Evolutionary conservation across 306 rosid genomes (phyloP), one percentile per base, ranked within the genome.

Genomic region (Vigna reflexopilosa): DNA sequence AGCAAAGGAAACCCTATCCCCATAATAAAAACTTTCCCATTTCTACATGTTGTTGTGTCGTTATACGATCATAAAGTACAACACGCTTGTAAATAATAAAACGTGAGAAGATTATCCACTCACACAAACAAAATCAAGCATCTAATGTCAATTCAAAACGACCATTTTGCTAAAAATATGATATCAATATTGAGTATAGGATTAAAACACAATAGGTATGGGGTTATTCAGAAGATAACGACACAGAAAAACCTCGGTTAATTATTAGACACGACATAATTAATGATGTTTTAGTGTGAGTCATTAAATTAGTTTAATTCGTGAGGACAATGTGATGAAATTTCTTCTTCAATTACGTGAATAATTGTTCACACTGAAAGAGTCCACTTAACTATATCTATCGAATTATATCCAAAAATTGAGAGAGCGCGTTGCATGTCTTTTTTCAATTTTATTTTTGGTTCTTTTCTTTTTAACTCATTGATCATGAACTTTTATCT

Each of bases 101-200:
- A 20, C 14, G 40, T 57, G 22, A 75, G 7, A 28, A 75, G 17
- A 74, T 67, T 59, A 75, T 16, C 24, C 50, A 61, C 42, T 38
- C 61, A 7, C 20, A 65, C n/a, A 48, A 68, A 34, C 66, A 67
- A 15, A 67, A 56, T 7, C 24, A 73, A 34, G 22, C 56, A 81
- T 74, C 75, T 14, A 56, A 45, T 32, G 76, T 34, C 26, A 38
- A 67, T 72, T 57, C 40, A 47, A 45, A 56, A 54, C 17, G 50
- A 67, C 15, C 15, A 45, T 57, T 81, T 67, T 65, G 40, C 42
- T 49, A 38, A 40, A 75, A 75, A n/a, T 6, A 55, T 70, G 59
- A 58, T 51, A 45, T 81, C 30, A 14, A 59, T 38, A 5, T 70
- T 77, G 81, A 38, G 85, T 82, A 70, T 10, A 42, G 70, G 77